Evolutionary conservation across 306 rosid species (phyloP).

Genomic region (Begonia masoniana): DNA sequence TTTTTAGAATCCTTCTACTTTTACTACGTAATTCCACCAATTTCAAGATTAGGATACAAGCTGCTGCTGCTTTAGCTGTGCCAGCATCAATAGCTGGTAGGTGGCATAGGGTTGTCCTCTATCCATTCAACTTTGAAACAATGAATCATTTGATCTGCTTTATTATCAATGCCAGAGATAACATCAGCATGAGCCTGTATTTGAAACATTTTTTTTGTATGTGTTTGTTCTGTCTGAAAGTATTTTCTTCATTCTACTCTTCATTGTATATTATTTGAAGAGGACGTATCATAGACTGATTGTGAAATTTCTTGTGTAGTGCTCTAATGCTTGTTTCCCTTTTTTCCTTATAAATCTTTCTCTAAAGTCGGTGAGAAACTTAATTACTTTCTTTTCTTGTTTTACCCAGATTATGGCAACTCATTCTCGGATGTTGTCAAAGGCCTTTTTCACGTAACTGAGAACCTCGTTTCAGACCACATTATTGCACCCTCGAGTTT

Average conservation of each 20-base stretch:
- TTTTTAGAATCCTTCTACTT: slow-evolving; percentile 72
- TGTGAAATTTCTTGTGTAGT: too few species aligned
- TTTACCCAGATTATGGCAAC: slow-evolving; percentile 57
- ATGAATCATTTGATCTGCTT: too few species aligned
- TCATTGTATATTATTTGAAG: too few species aligned
- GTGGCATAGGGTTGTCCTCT: background rate
- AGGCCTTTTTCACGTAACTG: slow-evolving; percentile 56
- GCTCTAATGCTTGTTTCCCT: background rate
- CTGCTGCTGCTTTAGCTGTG: slow-evolving; percentile 92
- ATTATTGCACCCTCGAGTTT: slow-evolving; percentile 66
- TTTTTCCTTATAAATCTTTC: slow-evolving; percentile 3
- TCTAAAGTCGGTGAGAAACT: slow-evolving; percentile 5
- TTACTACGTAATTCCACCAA: slow-evolving; percentile 75
- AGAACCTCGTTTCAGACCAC: slow-evolving; percentile 50
- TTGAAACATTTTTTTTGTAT: too few species aligned
- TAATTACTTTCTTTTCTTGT: slow-evolving; percentile 11
- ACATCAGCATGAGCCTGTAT: too few species aligned
- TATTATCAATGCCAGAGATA: too few species aligned
- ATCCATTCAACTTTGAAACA: too few species aligned
- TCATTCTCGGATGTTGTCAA: slow-evolving; percentile 72
- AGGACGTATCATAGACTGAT: too few species aligned
- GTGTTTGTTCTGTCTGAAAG: too few species aligned
- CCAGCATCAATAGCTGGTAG: slow-evolving; percentile 60
- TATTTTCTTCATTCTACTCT: too few species aligned
- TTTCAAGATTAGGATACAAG: slow-evolving; percentile 89